Percentiles rank a stretch among this genome's conserved stretches.
These are phyloP conservation scores for Mycena rosella DNA, from an alignment of 768 basidiomycete species.

Conservation along the genomic window DNA sequence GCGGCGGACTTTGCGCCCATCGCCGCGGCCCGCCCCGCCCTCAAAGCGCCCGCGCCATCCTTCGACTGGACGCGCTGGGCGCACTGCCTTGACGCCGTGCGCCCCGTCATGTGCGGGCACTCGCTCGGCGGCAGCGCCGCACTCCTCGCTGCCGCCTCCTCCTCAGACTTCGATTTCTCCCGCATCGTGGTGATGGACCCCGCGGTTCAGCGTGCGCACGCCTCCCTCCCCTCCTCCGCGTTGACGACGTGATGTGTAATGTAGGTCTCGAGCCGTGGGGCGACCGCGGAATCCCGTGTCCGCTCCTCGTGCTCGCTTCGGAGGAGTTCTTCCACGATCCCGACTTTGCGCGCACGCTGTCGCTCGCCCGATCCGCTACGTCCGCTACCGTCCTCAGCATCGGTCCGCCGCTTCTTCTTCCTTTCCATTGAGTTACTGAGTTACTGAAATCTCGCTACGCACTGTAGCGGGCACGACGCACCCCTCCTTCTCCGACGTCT, in stretches of 20 bases:
- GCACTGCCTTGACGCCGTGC: constrained; percentile 1
- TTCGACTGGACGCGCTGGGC: constrained; percentile 15
- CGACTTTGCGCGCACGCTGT: constrained; percentile 5
- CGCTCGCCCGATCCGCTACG: not conserved
- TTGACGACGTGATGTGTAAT: not conserved
- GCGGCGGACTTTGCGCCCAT: constrained; percentile 5
- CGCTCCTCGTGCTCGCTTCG: constrained; percentile 5
- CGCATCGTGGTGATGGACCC: constrained; percentile 10
- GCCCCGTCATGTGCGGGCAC: constrained; percentile 12
- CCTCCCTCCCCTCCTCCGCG: not conserved
- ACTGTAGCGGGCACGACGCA: constrained; percentile 7
- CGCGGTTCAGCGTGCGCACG: constrained; percentile 1
- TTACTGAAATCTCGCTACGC: not conserved
- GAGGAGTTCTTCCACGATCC: constrained; percentile 7
- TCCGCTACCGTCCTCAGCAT: constrained; percentile 9
- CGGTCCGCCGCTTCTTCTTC: not conserved
- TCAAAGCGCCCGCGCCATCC: constrained; percentile 5
- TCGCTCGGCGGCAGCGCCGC: constrained; percentile 6
- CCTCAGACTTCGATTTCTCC: constrained; percentile 2
- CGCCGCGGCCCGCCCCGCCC: constrained; percentile 1
- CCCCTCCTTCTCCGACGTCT: constrained; percentile 11
- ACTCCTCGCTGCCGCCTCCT: constrained; percentile 6
- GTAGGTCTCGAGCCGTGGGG: constrained; percentile 7
- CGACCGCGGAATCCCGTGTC: constrained; percentile 4
- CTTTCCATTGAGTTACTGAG: not conserved